A percentile compares a stretch with the other conserved stretches of the same genome.
These are phyloP conservation scores for Pestalotiopsis sp. DNA, from an alignment of 2,329 filamentous ascomycete genomes.

Conservation along the genomic window DNA sequence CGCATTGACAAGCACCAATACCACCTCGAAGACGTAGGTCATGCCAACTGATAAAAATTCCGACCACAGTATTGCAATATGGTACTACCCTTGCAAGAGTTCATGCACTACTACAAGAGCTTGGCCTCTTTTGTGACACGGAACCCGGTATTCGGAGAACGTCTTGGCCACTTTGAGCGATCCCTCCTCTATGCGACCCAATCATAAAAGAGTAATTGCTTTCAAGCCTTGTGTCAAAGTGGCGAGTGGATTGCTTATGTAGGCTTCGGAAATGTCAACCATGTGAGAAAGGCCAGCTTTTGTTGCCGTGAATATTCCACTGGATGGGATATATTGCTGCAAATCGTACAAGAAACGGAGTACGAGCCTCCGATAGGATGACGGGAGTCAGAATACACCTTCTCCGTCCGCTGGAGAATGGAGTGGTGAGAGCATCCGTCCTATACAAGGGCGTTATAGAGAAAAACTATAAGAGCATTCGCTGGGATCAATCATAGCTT, in stretches of 20 bases:
- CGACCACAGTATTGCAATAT: background rate
- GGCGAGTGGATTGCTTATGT: background rate
- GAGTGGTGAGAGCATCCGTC: too few species aligned
- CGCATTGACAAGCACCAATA: background rate
- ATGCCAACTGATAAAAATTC: background rate
- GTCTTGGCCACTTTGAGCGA: background rate
- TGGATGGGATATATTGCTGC: background rate
- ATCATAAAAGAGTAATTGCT: background rate
- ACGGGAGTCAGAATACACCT: too few species aligned
- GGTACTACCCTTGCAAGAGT: background rate
- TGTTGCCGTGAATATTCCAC: background rate
- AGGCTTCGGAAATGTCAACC: background rate
- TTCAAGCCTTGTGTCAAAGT: background rate
- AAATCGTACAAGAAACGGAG: background rate
- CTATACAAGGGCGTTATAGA: background rate
- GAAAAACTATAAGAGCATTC: background rate
- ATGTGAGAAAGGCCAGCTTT: background rate
- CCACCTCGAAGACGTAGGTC: background rate
- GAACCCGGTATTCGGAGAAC: background rate
- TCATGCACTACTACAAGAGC: background rate
- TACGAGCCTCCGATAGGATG: background rate
- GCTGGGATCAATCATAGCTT: background rate
- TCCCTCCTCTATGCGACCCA: background rate
- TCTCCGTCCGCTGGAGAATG: too few species aligned
- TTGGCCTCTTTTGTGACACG: background rate